A percentile compares a stretch with the other conserved stretches of the same genome.
These are phyloP conservation scores for Trypanosomatidae sp. DNA, from an alignment of 208 protist species.

Conservation along the genomic window DNA sequence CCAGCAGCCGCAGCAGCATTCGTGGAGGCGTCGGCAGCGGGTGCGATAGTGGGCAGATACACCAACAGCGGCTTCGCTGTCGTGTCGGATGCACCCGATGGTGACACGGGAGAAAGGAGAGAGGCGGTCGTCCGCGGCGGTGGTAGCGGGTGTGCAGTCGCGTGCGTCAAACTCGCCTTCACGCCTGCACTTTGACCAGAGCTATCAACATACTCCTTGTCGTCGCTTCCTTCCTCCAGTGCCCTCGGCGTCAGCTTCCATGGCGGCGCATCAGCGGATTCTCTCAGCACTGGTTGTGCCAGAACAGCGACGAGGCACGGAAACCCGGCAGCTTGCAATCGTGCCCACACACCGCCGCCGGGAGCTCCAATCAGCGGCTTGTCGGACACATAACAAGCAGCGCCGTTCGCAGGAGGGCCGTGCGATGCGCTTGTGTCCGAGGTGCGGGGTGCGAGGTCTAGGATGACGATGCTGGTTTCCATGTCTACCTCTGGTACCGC, in stretches of 20 bases:
- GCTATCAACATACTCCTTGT: neutral
- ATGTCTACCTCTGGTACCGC: conserved; percentile 8
- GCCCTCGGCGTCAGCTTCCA: no score
- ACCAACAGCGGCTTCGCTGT: conserved; percentile 1
- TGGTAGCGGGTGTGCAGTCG: neutral
- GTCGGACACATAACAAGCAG: neutral
- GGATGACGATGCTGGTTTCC: conserved; percentile 5
- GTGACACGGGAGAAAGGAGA: neutral
- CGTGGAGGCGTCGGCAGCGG: neutral
- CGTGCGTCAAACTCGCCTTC: neutral
- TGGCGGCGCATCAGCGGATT: neutral
- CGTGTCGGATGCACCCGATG: neutral
- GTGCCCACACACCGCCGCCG: conserved; percentile 1
- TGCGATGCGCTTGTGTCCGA: neutral
- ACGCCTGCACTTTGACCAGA: neutral
- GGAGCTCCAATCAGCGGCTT: neutral
- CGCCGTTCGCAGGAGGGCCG: neutral
- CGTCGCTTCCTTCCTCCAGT: neutral
- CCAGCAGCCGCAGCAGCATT: neutral
- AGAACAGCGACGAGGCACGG: conserved; percentile 18
- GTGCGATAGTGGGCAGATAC: neutral
- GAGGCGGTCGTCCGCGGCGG: neutral
- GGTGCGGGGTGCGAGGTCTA: conserved; percentile 5
- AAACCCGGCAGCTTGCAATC: conserved; percentile 2
- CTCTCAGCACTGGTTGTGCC: neutral